A percentile compares a stretch with the other conserved stretches of the same genome.
These are phyloP conservation scores for Alternaria panax DNA, from an alignment of 2,329 filamentous ascomycete genomes.

Conservation along the genomic window DNA sequence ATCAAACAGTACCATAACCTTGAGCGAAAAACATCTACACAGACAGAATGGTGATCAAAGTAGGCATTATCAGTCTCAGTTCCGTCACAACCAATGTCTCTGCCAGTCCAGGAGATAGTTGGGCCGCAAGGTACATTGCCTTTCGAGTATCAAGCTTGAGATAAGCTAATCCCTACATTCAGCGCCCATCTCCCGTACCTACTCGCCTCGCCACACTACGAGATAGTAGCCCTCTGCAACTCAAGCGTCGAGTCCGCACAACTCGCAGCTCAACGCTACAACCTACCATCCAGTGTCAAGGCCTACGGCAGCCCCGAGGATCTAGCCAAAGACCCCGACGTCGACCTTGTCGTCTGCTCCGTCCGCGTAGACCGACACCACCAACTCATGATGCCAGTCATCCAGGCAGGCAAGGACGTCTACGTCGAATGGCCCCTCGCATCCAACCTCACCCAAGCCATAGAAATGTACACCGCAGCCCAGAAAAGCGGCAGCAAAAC, in stretches of 20 bases:
- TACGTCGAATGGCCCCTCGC: neutral
- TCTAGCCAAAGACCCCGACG: neutral
- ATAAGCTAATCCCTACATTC: neutral
- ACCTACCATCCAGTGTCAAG: neutral
- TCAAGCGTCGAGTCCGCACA: neutral
- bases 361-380: neutral
- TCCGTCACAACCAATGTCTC: conserved; percentile 8
- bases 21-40: neutral
- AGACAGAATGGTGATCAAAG: neutral
- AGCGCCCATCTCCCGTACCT: neutral
- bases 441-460: neutral
- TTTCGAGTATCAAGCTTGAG: neutral
- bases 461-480: neutral
- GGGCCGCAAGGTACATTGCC: conserved; percentile 26
- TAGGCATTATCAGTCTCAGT: conserved; percentile 22
- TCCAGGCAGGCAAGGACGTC: neutral
- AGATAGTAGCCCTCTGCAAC: conserved; percentile 44
- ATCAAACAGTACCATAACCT: neutral
- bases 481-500: neutral
- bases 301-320: neutral
- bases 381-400: neutral
- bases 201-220: neutral
- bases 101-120: conserved; percentile 21
- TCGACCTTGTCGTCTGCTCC: neutral
- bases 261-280: neutral